phyloP scores from a whole-genome alignment of 2,329 filamentous ascomycete species.

The Huntiella decipiens region DNA sequence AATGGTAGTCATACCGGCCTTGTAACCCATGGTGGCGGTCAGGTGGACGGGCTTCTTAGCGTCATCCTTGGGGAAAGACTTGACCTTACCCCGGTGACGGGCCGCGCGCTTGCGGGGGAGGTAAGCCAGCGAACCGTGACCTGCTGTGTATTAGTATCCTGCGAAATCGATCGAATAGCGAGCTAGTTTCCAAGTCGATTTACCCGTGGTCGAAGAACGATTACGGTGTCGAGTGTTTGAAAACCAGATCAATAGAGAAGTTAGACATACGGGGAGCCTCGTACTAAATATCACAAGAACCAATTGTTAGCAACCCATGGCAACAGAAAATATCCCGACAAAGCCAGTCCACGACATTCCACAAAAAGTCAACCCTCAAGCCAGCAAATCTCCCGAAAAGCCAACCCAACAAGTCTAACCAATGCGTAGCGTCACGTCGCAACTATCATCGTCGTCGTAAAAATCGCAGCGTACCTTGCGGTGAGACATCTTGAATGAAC shows the following conservation, averaged over 20 bases:
- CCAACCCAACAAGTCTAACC: neutral
- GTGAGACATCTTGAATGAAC: constrained; percentile 13
- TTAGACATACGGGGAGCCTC: constrained; percentile 56
- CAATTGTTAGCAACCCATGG: constrained; percentile 4
- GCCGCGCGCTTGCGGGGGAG: constrained; percentile 81
- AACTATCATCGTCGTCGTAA: neutral
- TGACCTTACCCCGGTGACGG: constrained; percentile 92
- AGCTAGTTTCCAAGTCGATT: no score
- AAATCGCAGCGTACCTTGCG: constrained; percentile 12
- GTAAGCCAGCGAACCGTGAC: constrained; percentile 78
- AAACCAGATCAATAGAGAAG: neutral
- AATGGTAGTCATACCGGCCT: constrained; percentile 99
- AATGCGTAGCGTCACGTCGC: neutral
- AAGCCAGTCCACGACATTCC: neutral
- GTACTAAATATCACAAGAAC: constrained; percentile 21
- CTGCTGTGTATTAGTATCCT: constrained; percentile 6
- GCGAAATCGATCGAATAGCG: neutral
- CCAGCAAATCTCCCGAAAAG: neutral
- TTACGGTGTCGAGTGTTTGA: neutral
- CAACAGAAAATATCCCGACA: neutral
- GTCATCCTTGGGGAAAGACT: constrained; percentile 99
- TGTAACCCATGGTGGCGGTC: constrained; percentile 96
- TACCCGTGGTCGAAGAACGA: neutral
- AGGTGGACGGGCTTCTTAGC: constrained; percentile 98
- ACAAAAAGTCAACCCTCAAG: neutral